Conservation (phyloP, 2,329 filamentous ascomycete genomes). For the Trichoderma guizhouense region DNA sequence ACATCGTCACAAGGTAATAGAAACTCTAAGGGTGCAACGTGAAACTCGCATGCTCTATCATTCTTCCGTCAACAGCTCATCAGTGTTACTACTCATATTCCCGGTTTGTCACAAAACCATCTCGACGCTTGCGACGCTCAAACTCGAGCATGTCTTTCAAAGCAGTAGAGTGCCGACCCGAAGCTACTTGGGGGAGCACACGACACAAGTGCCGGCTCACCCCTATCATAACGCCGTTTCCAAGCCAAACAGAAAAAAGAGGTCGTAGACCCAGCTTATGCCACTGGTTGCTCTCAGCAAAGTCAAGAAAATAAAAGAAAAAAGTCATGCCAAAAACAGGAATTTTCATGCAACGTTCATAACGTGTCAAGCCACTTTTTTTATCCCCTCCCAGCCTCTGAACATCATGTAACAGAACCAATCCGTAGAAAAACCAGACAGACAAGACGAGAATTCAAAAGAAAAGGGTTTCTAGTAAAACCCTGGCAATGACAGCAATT, state of each 20-base stretch:
- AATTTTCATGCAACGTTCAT: constrained; percentile 10
- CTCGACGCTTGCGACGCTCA: constrained; percentile 7
- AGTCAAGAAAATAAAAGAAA: background rate
- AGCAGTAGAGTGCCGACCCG: constrained; percentile 8
- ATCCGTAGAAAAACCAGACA: background rate
- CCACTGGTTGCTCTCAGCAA: constrained; percentile 1
- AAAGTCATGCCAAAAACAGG: constrained; percentile 2
- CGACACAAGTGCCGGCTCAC: background rate
- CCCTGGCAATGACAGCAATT: constrained; percentile 24
- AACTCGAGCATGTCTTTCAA: background rate
- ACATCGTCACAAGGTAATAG: background rate
- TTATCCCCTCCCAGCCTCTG: constrained; percentile 3
- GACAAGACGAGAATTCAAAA: background rate
- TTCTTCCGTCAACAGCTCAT: constrained; percentile 5
- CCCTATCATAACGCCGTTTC: constrained; percentile 14
- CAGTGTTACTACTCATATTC: constrained; percentile 3
- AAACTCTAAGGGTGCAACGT: background rate
- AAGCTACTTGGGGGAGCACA: background rate
- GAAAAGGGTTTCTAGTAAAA: constrained; percentile 8
- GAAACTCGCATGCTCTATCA: constrained; percentile 10
- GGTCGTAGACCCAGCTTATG: background rate
- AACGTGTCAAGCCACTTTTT: constrained; percentile 14
- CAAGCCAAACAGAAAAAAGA: background rate
- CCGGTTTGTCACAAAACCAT: constrained; percentile 4
- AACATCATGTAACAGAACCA: constrained; percentile 2